phyloP scores from a whole-genome alignment of 371 early-diverging fungal genomes.

The Paramicrosporidium saccamoebae region DNA sequence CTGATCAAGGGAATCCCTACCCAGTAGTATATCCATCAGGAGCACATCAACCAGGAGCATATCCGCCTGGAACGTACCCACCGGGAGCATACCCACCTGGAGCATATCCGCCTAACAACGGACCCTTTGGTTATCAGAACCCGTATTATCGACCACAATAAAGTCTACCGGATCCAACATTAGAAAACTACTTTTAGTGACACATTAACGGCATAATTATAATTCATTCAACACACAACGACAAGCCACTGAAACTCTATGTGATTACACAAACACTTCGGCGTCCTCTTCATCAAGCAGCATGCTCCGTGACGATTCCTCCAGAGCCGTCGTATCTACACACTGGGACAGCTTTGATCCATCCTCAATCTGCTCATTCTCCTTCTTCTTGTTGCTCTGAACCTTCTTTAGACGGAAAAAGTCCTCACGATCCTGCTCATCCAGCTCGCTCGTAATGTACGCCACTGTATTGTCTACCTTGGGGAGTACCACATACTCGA shows the following conservation, averaged over 20 bases:
- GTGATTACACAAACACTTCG: conserved; percentile 9
- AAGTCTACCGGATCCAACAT: no score
- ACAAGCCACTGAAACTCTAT: conserved; percentile 4
- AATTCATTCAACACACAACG: neutral
- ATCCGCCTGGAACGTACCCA: no score
- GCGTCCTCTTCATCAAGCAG: conserved; percentile 7
- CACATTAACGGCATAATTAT: neutral
- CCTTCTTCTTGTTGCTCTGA: conserved; percentile 84
- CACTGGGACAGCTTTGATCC: neutral
- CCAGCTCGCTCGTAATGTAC: conserved; percentile 89
- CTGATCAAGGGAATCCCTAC: no score
- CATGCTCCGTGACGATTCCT: conserved; percentile 5
- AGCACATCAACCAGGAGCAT: no score
- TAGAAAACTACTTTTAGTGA: no score
- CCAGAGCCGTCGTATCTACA: neutral
- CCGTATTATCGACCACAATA: no score
- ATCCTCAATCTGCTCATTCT: conserved; percentile 18
- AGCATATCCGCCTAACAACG: no score
- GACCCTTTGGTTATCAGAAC: no score
- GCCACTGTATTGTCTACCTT: conserved; percentile 89
- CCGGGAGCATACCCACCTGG: no score
- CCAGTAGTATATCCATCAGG: no score
- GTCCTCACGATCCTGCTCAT: conserved; percentile 98
- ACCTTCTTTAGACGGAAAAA: conserved; percentile 94
- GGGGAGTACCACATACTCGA: conserved; percentile 96